phyloP scores from a whole-genome alignment of 2,329 filamentous ascomycete genomes.

The Talaromyces verruculosus region DNA sequence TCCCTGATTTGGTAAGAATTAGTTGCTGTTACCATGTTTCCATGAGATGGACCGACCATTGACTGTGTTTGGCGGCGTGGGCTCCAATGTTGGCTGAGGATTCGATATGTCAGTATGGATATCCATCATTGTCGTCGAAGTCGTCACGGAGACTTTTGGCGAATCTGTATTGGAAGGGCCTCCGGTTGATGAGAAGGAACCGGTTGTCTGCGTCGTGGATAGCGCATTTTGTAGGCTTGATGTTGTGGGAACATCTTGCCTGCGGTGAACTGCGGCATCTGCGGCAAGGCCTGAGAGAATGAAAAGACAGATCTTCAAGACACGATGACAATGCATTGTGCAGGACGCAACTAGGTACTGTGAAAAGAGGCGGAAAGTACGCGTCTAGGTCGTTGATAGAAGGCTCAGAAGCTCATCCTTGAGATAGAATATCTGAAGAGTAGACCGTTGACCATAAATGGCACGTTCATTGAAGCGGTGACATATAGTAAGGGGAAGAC shows the following conservation, averaged over 20 bases:
- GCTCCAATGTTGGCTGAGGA: conserved; percentile 15
- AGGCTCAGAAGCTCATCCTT: not conserved
- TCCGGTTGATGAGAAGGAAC: not conserved
- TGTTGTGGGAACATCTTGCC: conserved; percentile 15
- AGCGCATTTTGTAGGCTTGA: conserved; percentile 13
- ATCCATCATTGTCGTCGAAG: conserved; percentile 18
- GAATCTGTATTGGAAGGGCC: conserved; percentile 4
- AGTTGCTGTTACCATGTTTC: not conserved
- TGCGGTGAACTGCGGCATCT: conserved; percentile 6
- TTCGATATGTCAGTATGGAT: conserved; percentile 19
- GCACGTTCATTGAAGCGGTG: conserved; percentile 3
- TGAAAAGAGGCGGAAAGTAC: not conserved
- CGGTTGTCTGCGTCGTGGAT: not conserved
- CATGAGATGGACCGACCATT: conserved; percentile 12
- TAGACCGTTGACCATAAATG: not conserved
- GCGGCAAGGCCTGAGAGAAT: conserved; percentile 3
- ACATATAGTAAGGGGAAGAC: not conserved
- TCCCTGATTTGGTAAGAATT: conserved; percentile 23
- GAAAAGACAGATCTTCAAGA: conserved; percentile 4
- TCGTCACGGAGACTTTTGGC: not conserved
- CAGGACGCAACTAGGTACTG: not conserved
- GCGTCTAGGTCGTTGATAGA: conserved; percentile 4
- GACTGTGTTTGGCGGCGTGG: not conserved
- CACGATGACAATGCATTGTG: conserved; percentile 12
- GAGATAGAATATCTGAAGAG: not conserved